phyloP scores from a whole-genome alignment of 108 stramenopile genomes.

The Cyclotella baltica region DNA sequence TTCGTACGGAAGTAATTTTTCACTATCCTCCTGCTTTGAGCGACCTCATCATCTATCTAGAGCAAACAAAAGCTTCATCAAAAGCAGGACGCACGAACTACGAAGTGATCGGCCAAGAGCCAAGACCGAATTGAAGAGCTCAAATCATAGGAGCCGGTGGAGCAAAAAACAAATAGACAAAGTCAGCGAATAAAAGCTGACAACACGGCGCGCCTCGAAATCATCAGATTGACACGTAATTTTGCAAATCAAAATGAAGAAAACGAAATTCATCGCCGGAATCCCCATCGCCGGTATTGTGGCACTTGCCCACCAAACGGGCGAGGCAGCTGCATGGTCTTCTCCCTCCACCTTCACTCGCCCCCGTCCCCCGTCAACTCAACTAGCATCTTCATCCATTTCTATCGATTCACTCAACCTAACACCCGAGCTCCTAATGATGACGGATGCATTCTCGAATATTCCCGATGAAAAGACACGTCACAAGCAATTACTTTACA shows the following conservation, averaged over 20 bases:
- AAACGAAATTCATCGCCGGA: conserved; percentile 36
- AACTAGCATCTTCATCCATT: conserved; percentile 10
- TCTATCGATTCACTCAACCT: conserved; percentile 59
- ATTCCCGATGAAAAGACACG: conserved; percentile 92
- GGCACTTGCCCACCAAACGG: conserved; percentile 8
- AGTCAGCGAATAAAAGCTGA: too few relatives aligned
- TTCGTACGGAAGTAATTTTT: too few relatives aligned
- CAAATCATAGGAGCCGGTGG: too few relatives aligned
- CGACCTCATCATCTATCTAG: too few relatives aligned
- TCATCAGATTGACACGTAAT: too few relatives aligned
- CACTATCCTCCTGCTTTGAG: too few relatives aligned
- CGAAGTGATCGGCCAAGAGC: too few relatives aligned
- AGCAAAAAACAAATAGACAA: too few relatives aligned
- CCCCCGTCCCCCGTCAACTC: not conserved
- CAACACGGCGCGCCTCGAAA: too few relatives aligned
- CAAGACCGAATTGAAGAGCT: too few relatives aligned
- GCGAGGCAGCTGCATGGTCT: conserved; percentile 40
- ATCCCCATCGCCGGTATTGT: conserved; percentile 51
- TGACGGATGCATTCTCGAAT: conserved; percentile 79
- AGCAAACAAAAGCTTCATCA: too few relatives aligned
- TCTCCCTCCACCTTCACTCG: conserved; percentile 1
- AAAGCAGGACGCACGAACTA: too few relatives aligned
- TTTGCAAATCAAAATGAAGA: conserved; percentile 30
- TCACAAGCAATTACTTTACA: conserved; percentile 95
- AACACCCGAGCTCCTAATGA: conserved; percentile 79